These are phyloP conservation scores for Rosellinia necatrix DNA, from an alignment of 2,329 filamentous ascomycete genomes.

Conservation along the genomic window DNA sequence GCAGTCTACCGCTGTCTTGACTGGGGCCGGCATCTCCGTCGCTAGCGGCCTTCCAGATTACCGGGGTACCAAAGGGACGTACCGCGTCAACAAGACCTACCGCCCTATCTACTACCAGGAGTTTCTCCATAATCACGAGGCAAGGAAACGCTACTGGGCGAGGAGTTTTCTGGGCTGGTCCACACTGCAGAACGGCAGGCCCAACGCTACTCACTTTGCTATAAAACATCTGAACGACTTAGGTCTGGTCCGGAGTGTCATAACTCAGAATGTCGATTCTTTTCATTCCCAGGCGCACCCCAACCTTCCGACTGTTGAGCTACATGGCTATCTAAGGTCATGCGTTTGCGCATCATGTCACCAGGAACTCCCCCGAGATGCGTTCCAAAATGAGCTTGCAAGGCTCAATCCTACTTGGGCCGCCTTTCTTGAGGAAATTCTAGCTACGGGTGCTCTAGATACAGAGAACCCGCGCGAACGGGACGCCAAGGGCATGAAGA, in stretches of 20 bases:
- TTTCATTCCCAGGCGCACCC: slow-evolving; percentile 85
- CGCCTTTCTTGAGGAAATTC: slow-evolving; percentile 71
- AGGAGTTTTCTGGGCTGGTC: slow-evolving; percentile 93
- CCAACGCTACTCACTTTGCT: slow-evolving; percentile 80
- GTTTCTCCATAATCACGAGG: slow-evolving; percentile 80
- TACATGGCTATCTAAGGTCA: slow-evolving; percentile 87
- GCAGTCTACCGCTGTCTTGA: slow-evolving; percentile 56
- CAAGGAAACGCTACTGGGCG: slow-evolving; percentile 93
- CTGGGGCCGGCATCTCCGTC: slow-evolving; percentile 91
- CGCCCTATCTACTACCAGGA: slow-evolving; percentile 93
- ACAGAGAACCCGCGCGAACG: slow-evolving; percentile 77
- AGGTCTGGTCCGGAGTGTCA: slow-evolving; percentile 74
- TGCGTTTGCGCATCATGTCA: slow-evolving; percentile 81
- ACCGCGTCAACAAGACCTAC: slow-evolving; percentile 87
- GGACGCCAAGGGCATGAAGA: slow-evolving; percentile 70
- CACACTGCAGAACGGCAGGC: slow-evolving; percentile 74
- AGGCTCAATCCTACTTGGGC: slow-evolving; percentile 86
- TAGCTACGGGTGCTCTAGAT: slow-evolving; percentile 74
- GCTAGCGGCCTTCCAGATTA: slow-evolving; percentile 94
- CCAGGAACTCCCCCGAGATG: slow-evolving; percentile 69
- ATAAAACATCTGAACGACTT: slow-evolving; percentile 72
- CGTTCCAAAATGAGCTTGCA: slow-evolving; percentile 77
- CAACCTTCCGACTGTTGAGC: slow-evolving; percentile 73
- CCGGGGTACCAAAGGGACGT: slow-evolving; percentile 85
- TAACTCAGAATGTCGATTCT: slow-evolving; percentile 97